Percentiles rank a stretch among this genome's conserved stretches.
These are phyloP conservation scores for Sarocladium strictum DNA, from an alignment of 2,329 filamentous ascomycete genomes.

Conservation along the genomic window DNA sequence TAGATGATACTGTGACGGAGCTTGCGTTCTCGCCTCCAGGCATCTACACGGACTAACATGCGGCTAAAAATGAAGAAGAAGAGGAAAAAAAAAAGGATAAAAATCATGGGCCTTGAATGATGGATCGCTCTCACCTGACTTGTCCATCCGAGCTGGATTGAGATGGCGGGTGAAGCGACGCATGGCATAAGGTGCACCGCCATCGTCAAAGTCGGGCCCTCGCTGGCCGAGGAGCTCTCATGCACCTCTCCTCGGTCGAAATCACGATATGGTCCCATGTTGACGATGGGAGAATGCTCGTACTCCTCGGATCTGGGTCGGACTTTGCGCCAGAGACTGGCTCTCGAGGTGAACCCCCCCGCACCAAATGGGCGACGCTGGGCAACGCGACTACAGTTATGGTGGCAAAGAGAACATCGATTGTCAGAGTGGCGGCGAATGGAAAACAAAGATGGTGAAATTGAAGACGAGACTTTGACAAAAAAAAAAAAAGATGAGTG, in stretches of 20 bases:
- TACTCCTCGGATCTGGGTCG: neutral
- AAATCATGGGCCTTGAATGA: too few relatives aligned
- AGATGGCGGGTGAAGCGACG: neutral
- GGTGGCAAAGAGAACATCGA: too few relatives aligned
- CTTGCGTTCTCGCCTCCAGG: conserved; percentile 5
- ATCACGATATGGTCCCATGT: conserved; percentile 4
- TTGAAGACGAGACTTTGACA: too few relatives aligned
- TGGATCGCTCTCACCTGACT: neutral
- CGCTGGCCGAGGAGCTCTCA: neutral
- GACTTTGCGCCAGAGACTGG: too few relatives aligned
- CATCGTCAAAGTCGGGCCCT: neutral
- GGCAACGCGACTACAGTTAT: too few relatives aligned
- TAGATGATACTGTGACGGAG: conserved; percentile 5
- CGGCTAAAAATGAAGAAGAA: too few relatives aligned
- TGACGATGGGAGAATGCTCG: conserved; percentile 6
- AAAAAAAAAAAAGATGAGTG: too few relatives aligned
- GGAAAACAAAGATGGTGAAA: too few relatives aligned
- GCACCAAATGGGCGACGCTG: too few relatives aligned
- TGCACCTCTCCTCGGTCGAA: neutral
- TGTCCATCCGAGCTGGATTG: neutral
- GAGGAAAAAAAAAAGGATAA: too few relatives aligned
- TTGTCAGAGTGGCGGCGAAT: too few relatives aligned
- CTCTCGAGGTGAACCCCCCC: too few relatives aligned
- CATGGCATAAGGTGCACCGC: conserved; percentile 5
- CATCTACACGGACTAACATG: neutral